Conservation (phyloP, 2,329 filamentous ascomycete genomes). For the Aspergillus ruber region DNA sequence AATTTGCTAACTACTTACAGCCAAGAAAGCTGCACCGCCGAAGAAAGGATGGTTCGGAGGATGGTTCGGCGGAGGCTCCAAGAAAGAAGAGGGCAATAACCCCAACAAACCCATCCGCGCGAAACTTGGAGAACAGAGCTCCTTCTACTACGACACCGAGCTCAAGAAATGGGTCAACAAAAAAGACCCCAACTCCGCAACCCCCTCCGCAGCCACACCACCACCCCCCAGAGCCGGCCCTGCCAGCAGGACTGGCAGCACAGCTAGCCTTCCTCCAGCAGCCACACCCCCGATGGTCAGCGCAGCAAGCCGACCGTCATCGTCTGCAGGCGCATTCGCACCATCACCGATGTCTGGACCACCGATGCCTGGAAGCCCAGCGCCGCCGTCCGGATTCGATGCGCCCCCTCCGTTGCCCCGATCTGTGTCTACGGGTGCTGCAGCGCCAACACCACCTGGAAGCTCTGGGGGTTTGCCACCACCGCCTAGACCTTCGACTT, state of each 20-base stretch:
- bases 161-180: slow-evolving; percentile 98
- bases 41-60: slow-evolving; percentile 29
- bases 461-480: slow-evolving; percentile 25
- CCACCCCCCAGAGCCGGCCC: slow-evolving; percentile 63
- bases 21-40: slow-evolving; percentile 29
- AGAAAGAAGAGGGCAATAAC: slow-evolving; percentile 47
- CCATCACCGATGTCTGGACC: slow-evolving; percentile 18
- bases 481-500: slow-evolving; percentile 65
- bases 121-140: slow-evolving; percentile 88
- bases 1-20: slow-evolving; percentile 13
- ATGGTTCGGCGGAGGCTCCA: slow-evolving; percentile 84
- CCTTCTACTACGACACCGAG: slow-evolving; percentile 92
- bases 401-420: slow-evolving; percentile 25
- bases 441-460: slow-evolving; percentile 29
- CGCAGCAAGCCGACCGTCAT: slow-evolving; percentile 25
- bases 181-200: slow-evolving; percentile 65
- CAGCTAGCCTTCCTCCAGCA: slow-evolving; percentile 47
- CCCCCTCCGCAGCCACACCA: slow-evolving; percentile 58
- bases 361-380: slow-evolving; percentile 25
- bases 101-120: slow-evolving; percentile 64
- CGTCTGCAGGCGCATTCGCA: slow-evolving; percentile 21
- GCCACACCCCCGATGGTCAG: slow-evolving; percentile 16
- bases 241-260: slow-evolving; percentile 48
- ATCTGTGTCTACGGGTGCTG: slow-evolving; percentile 32
- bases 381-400: slow-evolving; percentile 20